Percentiles rank a stretch among this genome's conserved stretches.
These are phyloP conservation scores for Sporothrix mexicana DNA, from an alignment of 2,329 filamentous ascomycete species.

Conservation along the genomic window DNA sequence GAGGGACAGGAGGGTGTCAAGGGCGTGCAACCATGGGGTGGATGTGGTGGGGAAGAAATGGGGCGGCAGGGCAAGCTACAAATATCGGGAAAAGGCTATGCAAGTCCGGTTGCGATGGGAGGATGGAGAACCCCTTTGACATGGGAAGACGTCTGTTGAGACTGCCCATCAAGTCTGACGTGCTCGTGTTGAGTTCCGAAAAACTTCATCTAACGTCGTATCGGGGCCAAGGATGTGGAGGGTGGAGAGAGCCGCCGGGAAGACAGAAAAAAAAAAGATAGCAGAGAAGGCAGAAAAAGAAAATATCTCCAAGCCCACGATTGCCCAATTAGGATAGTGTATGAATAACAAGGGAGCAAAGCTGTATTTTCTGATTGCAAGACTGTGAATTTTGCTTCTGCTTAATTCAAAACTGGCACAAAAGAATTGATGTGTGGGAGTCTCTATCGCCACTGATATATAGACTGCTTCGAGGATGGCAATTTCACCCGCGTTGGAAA, in stretches of 20 bases:
- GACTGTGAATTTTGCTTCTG: not conserved
- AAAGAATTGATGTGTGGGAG: too few species aligned
- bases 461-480: not conserved
- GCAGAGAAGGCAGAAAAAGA: not conserved
- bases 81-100: slow-evolving; percentile 44
- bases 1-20: slow-evolving; percentile 3
- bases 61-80: slow-evolving; percentile 37
- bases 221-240: not conserved
- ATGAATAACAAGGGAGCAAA: not conserved
- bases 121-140: slow-evolving; percentile 16
- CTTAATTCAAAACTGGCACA: too few species aligned
- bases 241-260: not conserved
- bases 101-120: slow-evolving; percentile 9
- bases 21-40: slow-evolving; percentile 5
- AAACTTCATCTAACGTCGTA: slow-evolving; percentile 21
- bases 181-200: slow-evolving; percentile 19
- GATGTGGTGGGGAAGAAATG: slow-evolving; percentile 12
- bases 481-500: not conserved
- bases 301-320: not conserved
- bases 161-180: not conserved
- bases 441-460: not conserved
- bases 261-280: slow-evolving; percentile 17
- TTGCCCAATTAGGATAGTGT: not conserved
- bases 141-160: slow-evolving; percentile 13
- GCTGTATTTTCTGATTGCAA: not conserved